These are phyloP conservation scores for Blastomyces parvus DNA, from an alignment of 2,329 filamentous ascomycete species.

Conservation along the genomic window DNA sequence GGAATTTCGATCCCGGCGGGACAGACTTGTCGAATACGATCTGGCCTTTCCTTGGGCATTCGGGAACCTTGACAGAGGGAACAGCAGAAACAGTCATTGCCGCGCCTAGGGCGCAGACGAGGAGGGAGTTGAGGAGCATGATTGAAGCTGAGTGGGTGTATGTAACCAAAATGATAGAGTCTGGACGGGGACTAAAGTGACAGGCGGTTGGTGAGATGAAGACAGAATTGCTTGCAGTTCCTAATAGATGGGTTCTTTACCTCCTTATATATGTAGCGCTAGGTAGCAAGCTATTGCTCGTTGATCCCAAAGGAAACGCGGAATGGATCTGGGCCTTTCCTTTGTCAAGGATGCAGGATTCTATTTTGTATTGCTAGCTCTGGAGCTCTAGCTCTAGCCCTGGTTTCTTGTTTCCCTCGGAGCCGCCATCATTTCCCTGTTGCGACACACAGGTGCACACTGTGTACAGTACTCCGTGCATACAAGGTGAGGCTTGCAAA, in stretches of 20 bases:
- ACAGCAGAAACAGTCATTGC: conserved; percentile 1
- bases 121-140: conserved; percentile 12
- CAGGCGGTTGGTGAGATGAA: not conserved
- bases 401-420: not conserved
- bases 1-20: conserved; percentile 35
- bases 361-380: not conserved
- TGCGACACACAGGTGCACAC: not conserved
- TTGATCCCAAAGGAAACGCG: not conserved
- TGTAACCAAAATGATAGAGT: not conserved
- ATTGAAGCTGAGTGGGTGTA: conserved; percentile 7
- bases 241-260: not conserved
- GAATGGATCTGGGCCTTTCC: not conserved
- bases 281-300: not conserved
- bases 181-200: not conserved
- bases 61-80: conserved; percentile 7
- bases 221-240: not conserved
- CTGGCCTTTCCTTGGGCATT: conserved; percentile 11
- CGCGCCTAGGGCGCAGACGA: conserved; percentile 9
- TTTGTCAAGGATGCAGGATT: not conserved
- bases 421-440: not conserved
- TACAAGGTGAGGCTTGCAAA: not conserved
- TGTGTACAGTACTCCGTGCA: not conserved
- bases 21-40: conserved; percentile 30
- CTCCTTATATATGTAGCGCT: not conserved
- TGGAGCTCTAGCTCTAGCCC: not conserved